A percentile compares a stretch with the other conserved stretches of the same genome.
Evolutionary conservation across 1,284 basidiomycete species (phyloP).

Genomic region (Meira miltonrushii): DNA sequence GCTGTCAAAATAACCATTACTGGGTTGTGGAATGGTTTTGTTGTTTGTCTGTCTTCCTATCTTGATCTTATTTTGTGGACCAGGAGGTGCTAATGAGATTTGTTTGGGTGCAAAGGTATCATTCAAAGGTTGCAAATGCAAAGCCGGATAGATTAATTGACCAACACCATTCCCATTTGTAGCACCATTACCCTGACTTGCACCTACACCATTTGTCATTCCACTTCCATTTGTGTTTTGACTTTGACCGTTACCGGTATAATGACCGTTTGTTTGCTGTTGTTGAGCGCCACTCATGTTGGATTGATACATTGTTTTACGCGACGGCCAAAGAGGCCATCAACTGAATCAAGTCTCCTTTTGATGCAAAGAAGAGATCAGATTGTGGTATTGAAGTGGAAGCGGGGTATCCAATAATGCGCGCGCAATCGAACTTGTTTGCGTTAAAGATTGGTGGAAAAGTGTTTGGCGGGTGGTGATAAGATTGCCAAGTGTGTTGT

Average conservation of each 20-base stretch:
- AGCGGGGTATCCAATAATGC: too few species aligned
- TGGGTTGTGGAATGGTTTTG: constrained; percentile 87
- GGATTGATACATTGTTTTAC: too few species aligned
- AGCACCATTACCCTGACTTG: not conserved
- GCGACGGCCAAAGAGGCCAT: too few species aligned
- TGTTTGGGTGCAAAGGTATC: constrained; percentile 95
- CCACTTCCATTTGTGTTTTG: not conserved
- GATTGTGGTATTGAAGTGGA: too few species aligned
- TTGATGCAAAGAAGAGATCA: too few species aligned
- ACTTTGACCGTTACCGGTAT: not conserved
- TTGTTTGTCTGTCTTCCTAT: constrained; percentile 97
- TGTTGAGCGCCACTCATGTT: not conserved
- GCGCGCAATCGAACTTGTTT: too few species aligned
- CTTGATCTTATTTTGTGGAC: constrained; percentile 62
- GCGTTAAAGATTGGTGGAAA: too few species aligned
- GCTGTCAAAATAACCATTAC: constrained; percentile 95
- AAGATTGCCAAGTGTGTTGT: too few species aligned
- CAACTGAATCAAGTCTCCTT: too few species aligned
- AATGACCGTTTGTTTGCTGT: constrained; percentile 8
- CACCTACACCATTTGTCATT: too few species aligned
- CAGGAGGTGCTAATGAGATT: constrained; percentile 70
- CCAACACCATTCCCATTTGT: not conserved
- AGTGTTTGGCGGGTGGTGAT: too few species aligned
- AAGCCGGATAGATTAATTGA: constrained; percentile 41
- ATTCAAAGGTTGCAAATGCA: constrained; percentile 79